Percentiles rank a stretch among this genome's conserved stretches.
Evolutionary conservation across 2,329 filamentous ascomycete species (phyloP).

Genomic region (Ascochyta viciae-villosae): DNA sequence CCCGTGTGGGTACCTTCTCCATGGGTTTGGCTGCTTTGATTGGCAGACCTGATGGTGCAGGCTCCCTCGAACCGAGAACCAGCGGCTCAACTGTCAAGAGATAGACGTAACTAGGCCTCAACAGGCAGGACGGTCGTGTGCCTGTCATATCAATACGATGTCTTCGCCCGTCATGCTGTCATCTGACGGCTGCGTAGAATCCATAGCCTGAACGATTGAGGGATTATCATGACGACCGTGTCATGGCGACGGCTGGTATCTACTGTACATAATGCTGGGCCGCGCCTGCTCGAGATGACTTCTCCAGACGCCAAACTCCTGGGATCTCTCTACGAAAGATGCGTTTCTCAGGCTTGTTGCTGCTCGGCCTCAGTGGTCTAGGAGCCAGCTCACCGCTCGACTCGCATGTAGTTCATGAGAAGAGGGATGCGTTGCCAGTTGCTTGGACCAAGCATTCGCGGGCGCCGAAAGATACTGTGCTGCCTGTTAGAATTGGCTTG

Average conservation of each 20-base stretch:
- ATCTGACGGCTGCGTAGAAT: neutral
- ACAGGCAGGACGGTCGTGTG: conserved; percentile 7
- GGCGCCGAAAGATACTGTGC: conserved; percentile 15
- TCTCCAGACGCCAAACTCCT: neutral
- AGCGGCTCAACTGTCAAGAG: neutral
- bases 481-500: conserved; percentile 23
- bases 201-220: neutral
- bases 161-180: neutral
- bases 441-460: conserved; percentile 24
- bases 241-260: neutral
- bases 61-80: neutral
- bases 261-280: conserved; percentile 1
- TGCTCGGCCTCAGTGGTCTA: conserved; percentile 12
- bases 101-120: conserved; percentile 1
- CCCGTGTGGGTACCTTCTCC: neutral
- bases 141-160: conserved; percentile 1
- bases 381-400: conserved; percentile 7
- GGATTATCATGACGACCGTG: neutral
- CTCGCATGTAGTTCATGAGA: conserved; percentile 22
- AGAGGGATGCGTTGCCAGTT: conserved; percentile 16
- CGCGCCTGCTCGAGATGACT: neutral
- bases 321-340: conserved; percentile 6
- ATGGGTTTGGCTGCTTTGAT: neutral
- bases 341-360: conserved; percentile 14
- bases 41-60: neutral